These are phyloP conservation scores for Apiotrichum domesticum DNA, from an alignment of 1,284 basidiomycete genomes.

Conservation along the genomic window DNA sequence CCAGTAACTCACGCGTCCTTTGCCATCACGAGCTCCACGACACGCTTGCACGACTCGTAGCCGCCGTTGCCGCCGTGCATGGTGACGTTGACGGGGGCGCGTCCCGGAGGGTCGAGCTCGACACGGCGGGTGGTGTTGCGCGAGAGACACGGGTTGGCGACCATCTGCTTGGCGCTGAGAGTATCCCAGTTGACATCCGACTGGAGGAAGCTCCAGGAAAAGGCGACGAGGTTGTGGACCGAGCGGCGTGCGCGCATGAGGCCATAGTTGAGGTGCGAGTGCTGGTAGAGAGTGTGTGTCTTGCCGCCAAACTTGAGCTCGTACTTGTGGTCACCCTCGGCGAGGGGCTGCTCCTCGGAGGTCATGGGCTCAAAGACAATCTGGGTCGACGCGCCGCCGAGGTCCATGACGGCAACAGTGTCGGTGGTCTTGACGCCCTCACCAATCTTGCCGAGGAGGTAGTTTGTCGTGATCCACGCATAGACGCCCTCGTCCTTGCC, in stretches of 20 bases:
- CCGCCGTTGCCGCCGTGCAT: slow-evolving; percentile 77
- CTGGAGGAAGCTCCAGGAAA: slow-evolving; percentile 59
- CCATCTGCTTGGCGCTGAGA: slow-evolving; percentile 41
- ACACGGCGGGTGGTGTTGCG: slow-evolving; percentile 61
- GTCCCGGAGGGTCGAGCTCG: slow-evolving; percentile 60
- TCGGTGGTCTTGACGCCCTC: slow-evolving; percentile 51
- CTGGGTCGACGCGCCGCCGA: slow-evolving; percentile 95
- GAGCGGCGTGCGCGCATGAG: slow-evolving; percentile 81
- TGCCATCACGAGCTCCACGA: slow-evolving; percentile 87
- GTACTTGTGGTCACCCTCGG: slow-evolving; percentile 91
- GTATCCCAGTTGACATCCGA: slow-evolving; percentile 48
- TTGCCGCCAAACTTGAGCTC: slow-evolving; percentile 68
- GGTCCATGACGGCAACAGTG: slow-evolving; percentile 90
- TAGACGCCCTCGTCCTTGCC: slow-evolving; percentile 95
- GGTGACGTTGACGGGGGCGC: slow-evolving; percentile 58
- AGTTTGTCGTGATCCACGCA: slow-evolving; percentile 98
- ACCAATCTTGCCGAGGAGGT: slow-evolving; percentile 70
- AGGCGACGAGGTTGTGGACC: slow-evolving; percentile 84
- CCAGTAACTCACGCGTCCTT: slow-evolving; percentile 74
- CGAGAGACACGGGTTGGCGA: slow-evolving; percentile 78
- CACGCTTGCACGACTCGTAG: slow-evolving; percentile 76
- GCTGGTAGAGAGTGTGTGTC: slow-evolving; percentile 76
- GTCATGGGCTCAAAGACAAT: slow-evolving; percentile 86
- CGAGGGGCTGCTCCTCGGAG: slow-evolving; percentile 52
- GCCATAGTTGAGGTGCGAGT: slow-evolving; percentile 94